Evolutionary conservation across 1,139 yeast species (phyloP).

Genomic region (Geotrichum restrictum): DNA sequence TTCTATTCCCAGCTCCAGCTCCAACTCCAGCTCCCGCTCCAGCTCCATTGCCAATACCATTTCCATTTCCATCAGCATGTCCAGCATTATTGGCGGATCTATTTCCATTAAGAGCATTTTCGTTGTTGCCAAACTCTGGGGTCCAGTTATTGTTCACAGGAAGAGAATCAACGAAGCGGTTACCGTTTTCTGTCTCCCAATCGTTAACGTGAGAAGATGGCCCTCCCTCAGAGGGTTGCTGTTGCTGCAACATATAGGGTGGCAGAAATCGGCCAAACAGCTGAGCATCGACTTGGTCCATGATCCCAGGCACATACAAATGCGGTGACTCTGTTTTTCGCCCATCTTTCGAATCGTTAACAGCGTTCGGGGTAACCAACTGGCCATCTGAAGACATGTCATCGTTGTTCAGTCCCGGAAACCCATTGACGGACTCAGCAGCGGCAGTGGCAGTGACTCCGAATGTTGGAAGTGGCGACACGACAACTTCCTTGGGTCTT

Average conservation of each 20-base stretch:
- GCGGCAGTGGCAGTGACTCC: slow-evolving; percentile 13
- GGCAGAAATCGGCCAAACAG: slow-evolving; percentile 79
- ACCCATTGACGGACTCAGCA: slow-evolving; percentile 14
- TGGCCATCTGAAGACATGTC: not conserved
- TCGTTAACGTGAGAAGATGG: not conserved
- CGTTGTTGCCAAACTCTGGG: not conserved
- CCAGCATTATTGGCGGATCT: not conserved
- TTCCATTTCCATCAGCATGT: too few relatives aligned
- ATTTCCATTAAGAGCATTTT: not conserved
- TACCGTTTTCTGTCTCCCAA: not conserved
- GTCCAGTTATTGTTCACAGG: not conserved
- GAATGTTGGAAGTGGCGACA: not conserved
- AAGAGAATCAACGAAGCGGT: not conserved
- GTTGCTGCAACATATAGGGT: slow-evolving; percentile 60
- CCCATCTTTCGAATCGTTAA: not conserved
- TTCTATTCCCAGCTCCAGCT: too few relatives aligned
- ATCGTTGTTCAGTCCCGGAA: not conserved
- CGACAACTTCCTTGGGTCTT: not conserved
- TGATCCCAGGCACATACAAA: slow-evolving; percentile 67
- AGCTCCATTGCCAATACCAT: too few relatives aligned
- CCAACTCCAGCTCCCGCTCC: too few relatives aligned
- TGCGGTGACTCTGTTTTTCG: slow-evolving; percentile 20
- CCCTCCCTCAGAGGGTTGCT: not conserved
- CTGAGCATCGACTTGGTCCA: slow-evolving; percentile 79
- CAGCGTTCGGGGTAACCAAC: not conserved